Percentiles rank a stretch among this genome's conserved stretches.
These are phyloP conservation scores for Ceratobasidium sp. DNA, from an alignment of 1,284 basidiomycete species.

Conservation along the genomic window DNA sequence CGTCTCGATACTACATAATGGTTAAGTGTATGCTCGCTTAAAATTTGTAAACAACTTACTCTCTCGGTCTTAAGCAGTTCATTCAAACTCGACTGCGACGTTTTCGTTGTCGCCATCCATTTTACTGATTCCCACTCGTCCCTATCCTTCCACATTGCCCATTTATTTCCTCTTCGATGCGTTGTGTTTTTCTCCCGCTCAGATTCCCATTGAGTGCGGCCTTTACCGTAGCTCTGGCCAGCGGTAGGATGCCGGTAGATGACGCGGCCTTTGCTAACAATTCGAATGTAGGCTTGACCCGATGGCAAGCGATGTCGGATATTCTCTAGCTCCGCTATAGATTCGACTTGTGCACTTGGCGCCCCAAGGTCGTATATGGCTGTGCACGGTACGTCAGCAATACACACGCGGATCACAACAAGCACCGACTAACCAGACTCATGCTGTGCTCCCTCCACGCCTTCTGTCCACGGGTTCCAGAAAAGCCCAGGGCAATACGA, in stretches of 20 bases:
- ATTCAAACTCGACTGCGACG: slow-evolving; percentile 2
- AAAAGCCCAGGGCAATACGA: too few relatives aligned
- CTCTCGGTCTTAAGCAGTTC: slow-evolving; percentile 10
- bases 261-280: background rate
- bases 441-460: too few relatives aligned
- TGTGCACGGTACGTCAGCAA: too few relatives aligned
- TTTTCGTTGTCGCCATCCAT: slow-evolving; percentile 17
- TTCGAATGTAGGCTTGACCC: background rate
- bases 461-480: too few relatives aligned
- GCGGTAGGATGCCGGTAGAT: slow-evolving; percentile 13
- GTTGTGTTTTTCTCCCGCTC: background rate
- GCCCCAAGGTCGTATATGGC: too few relatives aligned
- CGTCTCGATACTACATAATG: slow-evolving; percentile 5
- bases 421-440: too few relatives aligned
- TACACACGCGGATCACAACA: too few relatives aligned
- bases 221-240: slow-evolving; percentile 5
- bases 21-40: background rate
- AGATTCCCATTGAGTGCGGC: background rate
- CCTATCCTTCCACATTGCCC: slow-evolving; percentile 10
- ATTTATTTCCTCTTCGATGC: background rate
- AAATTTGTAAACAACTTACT: background rate
- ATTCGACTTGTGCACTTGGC: too few relatives aligned
- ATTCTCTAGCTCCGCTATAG: too few relatives aligned
- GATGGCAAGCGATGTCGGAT: background rate
- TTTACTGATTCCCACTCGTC: slow-evolving; percentile 11